A percentile compares a stretch with the other conserved stretches of the same genome.
These are phyloP conservation scores for Mediolabrus comicus DNA, from an alignment of 108 stramenopile genomes.

Conservation along the genomic window DNA sequence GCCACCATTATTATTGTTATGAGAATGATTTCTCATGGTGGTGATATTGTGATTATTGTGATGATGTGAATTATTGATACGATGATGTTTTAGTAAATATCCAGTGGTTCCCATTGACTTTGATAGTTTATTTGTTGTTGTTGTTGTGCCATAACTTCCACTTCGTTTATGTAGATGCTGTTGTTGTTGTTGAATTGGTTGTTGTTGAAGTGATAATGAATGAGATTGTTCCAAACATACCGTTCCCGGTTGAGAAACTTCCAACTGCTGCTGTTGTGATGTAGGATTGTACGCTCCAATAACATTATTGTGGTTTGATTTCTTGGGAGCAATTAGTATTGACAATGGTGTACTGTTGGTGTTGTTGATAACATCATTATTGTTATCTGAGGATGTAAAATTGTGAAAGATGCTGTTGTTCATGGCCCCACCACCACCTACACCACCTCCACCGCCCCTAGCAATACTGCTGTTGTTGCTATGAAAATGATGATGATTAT, in stretches of 20 bases:
- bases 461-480: background rate
- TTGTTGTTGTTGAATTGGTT: background rate
- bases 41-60: constrained; percentile 1
- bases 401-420: constrained; percentile 14
- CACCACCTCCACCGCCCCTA: background rate
- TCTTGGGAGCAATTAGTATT: background rate
- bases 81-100: too few species aligned
- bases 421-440: background rate
- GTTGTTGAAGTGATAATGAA: background rate
- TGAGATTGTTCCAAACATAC: background rate
- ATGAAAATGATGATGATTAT: too few species aligned
- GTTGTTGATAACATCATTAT: background rate
- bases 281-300: background rate
- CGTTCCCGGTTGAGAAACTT: too few species aligned
- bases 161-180: background rate
- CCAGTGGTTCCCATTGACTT: constrained; percentile 15
- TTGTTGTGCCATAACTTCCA: background rate
- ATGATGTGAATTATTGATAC: background rate
- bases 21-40: too few species aligned
- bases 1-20: background rate
- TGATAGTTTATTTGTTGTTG: background rate
- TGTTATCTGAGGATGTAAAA: constrained; percentile 4
- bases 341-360: background rate
- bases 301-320: background rate
- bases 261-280: too few species aligned